These are phyloP conservation scores for Lobosporangium transversale DNA, from an alignment of 192 early-diverging fungal species.

Conservation along the genomic window DNA sequence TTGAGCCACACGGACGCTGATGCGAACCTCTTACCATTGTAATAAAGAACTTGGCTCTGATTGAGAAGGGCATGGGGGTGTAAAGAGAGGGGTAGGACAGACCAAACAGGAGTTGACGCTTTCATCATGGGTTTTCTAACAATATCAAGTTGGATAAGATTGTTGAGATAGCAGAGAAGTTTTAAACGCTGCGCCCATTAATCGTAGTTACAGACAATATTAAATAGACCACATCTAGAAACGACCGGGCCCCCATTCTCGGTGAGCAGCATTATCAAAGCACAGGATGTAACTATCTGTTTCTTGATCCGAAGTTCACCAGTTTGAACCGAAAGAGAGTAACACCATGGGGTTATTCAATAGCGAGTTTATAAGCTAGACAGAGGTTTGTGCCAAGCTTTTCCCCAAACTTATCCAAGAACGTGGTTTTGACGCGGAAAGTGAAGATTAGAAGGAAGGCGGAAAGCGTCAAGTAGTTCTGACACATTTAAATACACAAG, in stretches of 20 bases:
- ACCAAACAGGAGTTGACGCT: slow-evolving; percentile 2
- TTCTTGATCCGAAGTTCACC: slow-evolving; percentile 78
- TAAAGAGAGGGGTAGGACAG: background rate
- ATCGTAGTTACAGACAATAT: slow-evolving; percentile 70
- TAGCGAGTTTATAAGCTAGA: slow-evolving; percentile 45
- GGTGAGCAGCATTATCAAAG: slow-evolving; percentile 75
- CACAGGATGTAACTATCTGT: slow-evolving; percentile 72
- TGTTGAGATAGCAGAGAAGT: slow-evolving; percentile 89
- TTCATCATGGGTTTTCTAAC: slow-evolving; percentile 78
- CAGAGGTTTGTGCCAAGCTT: slow-evolving; percentile 60
- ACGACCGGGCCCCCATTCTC: slow-evolving; percentile 82
- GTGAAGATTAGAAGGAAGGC: background rate
- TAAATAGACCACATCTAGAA: slow-evolving; percentile 72
- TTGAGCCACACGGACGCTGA: no score
- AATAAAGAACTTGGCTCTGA: background rate
- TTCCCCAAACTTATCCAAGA: slow-evolving; percentile 55
- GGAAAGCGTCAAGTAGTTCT: background rate
- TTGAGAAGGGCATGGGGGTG: background rate
- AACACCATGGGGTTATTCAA: slow-evolving; percentile 48
- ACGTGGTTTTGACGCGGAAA: slow-evolving; percentile 7
- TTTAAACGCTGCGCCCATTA: slow-evolving; percentile 84
- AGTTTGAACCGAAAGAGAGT: slow-evolving; percentile 57
- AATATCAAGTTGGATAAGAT: slow-evolving; percentile 86
- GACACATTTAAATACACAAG: no score
- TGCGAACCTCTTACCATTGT: background rate